Conservation (phyloP, 2,329 filamentous ascomycete species). For the Colletotrichum graminicola region DNA sequence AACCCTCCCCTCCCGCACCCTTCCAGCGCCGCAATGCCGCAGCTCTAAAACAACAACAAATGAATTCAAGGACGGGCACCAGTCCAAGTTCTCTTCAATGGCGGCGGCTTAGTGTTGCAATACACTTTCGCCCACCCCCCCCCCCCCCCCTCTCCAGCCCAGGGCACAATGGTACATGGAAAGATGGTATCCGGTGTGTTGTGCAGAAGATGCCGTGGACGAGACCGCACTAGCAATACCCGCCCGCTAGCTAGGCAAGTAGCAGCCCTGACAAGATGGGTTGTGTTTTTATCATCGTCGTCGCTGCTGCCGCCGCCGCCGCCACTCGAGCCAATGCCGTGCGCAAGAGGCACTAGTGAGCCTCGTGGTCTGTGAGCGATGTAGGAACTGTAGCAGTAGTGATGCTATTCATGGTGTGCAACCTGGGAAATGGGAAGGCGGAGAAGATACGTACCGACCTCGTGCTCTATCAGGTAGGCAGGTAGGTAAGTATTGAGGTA, state of each 20-base stretch:
- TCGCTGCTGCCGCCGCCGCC: neutral
- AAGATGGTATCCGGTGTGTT: neutral
- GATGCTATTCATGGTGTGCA: neutral
- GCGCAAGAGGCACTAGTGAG: neutral
- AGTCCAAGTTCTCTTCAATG: conserved; percentile 25
- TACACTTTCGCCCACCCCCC: neutral
- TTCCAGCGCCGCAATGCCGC: neutral
- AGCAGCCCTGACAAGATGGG: neutral
- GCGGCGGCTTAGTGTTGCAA: conserved; percentile 33
- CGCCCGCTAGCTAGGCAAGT: neutral
- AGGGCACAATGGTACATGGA: neutral
- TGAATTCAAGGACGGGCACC: conserved; percentile 26
- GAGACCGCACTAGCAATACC: conserved; percentile 23
- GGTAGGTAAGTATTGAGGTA: no score
- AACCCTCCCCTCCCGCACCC: neutral
- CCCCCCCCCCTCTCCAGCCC: neutral
- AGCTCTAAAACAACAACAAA: conserved; percentile 24
- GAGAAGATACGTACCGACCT: neutral
- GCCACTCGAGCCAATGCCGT: neutral
- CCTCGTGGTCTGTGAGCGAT: neutral
- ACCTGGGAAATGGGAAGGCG: neutral
- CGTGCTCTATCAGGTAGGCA: neutral
- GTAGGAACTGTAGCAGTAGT: neutral
- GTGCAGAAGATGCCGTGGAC: conserved; percentile 3
- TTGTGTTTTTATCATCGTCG: neutral